phyloP scores from a whole-genome alignment of 257 asterid species.

The Paraleonurus japonicus region DNA sequence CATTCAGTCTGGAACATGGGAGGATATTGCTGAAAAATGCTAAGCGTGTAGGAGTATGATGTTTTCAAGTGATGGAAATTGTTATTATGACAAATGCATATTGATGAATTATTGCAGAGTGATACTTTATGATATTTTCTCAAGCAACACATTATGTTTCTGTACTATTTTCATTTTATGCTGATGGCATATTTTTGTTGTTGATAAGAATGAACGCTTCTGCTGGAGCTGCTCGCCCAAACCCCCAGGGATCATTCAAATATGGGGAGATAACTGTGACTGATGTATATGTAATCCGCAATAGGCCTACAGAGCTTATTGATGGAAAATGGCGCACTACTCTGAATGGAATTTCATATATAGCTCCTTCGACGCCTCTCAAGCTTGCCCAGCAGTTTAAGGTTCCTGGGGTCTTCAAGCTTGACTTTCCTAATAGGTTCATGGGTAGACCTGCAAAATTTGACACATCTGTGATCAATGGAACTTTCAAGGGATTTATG shows the following conservation, averaged over 20 bases:
- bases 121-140: constrained; percentile 10
- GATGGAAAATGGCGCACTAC: constrained; percentile 82
- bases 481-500: constrained; percentile 85
- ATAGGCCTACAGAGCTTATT: constrained; percentile 72
- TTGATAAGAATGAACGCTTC: constrained; percentile 70
- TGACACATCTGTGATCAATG: constrained; percentile 78
- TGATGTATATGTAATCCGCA: constrained; percentile 71
- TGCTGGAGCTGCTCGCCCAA: constrained; percentile 96
- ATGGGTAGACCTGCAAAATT: constrained; percentile 79
- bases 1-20: constrained; percentile 7
- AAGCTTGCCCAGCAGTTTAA: constrained; percentile 81
- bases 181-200: constrained; percentile 26
- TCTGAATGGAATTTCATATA: constrained; percentile 76
- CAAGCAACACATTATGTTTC: background rate
- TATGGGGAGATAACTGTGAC: constrained; percentile 90
- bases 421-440: constrained; percentile 78
- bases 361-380: constrained; percentile 80
- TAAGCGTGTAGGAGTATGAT: background rate
- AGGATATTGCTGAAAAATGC: background rate
- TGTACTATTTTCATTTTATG: background rate
- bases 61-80: constrained; percentile 8
- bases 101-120: constrained; percentile 3
- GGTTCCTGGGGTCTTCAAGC: constrained; percentile 75
- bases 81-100: background rate
- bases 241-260: constrained; percentile 92